Evolutionary conservation across 1,284 basidiomycete species (phyloP), one percentile per base, ranked within the genome.

Genomic region (Termitomyces sp.): DNA sequence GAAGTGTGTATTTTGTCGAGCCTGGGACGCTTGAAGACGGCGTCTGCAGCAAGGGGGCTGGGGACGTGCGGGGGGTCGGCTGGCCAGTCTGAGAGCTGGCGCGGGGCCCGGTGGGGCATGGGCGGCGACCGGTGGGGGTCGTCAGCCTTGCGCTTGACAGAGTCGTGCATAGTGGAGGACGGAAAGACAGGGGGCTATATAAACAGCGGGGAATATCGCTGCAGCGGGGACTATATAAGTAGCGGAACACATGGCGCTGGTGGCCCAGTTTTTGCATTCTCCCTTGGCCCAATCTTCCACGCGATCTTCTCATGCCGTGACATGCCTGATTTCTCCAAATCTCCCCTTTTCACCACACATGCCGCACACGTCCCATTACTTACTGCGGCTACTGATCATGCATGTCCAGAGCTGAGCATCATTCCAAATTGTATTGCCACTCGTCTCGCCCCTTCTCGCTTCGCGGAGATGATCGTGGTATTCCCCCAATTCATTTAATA

Each of bases 131-230:
- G 10, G 17, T 67, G 65, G 36, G 57, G 59, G 65, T 81, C 78
- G 62, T 80, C 78, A 53, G 80, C 75, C 68, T 84, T 83, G 65
- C 82, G 79, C 66, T 84, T 84, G 64, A 77, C 72, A 62, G 77
- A 71, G 71, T 78, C 72, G 69, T 81, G 79, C 79, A 82, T 82
- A 58, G 55, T 61, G 57, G 60, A 61, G 55, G 61, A 61, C 62
- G 58, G 56, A 57, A 65, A 63, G 57, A 62, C 65, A 60, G 63
- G 61, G 57, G 66, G 62, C 62, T 73, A 72, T 74, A 74, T 73
- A 73, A 68, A 65, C 66, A 65, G 64, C 63, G 55, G 68, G 42
- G 8, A 70, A 33, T 19, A 33, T 9, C 5, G n/a, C n/a, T n/a
- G 19, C 13, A 5, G 38, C 60, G 63, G 61, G 57, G 65, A 62